phyloP scores from a whole-genome alignment of 2,329 filamentous ascomycete genomes.

The Hypoxylon sp. region DNA sequence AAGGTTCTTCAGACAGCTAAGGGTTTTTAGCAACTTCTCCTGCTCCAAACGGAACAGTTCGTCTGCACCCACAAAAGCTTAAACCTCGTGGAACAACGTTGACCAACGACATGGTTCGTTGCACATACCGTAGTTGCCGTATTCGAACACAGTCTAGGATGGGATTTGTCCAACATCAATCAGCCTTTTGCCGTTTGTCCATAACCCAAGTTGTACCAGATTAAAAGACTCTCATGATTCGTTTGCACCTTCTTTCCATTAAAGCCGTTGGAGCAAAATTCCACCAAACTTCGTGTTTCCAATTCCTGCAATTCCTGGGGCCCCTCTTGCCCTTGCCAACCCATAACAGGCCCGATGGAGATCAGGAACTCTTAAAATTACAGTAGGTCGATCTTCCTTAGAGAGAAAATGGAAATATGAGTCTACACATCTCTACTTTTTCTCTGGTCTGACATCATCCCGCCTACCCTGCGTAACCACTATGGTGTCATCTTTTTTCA shows the following conservation, averaged over 20 bases:
- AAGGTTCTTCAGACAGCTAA: constrained; percentile 1
- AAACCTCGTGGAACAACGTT: constrained; percentile 2
- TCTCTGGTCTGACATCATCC: constrained; percentile 42
- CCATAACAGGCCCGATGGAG: constrained; percentile 36
- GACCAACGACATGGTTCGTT: background rate
- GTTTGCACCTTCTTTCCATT: constrained; percentile 9
- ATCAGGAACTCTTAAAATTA: constrained; percentile 35
- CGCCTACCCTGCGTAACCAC: constrained; percentile 34
- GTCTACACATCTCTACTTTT: constrained; percentile 18
- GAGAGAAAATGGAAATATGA: constrained; percentile 22
- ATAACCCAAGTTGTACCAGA: background rate
- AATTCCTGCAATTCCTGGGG: constrained; percentile 1
- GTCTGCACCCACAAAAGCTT: constrained; percentile 14
- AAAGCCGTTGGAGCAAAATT: constrained; percentile 9
- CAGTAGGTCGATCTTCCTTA: constrained; percentile 33
- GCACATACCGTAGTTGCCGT: constrained; percentile 10
- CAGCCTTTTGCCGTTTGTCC: constrained; percentile 14
- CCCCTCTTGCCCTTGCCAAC: constrained; percentile 22
- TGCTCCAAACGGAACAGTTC: constrained; percentile 15
- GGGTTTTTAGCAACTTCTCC: background rate
- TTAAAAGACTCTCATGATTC: constrained; percentile 3
- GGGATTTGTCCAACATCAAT: background rate
- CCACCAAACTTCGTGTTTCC: too few relatives aligned
- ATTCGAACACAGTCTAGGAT: constrained; percentile 15
- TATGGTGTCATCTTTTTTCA: constrained; percentile 34